Conservation (phyloP, 345 rosid genomes). For the Gossypium ekmanianum region DNA sequence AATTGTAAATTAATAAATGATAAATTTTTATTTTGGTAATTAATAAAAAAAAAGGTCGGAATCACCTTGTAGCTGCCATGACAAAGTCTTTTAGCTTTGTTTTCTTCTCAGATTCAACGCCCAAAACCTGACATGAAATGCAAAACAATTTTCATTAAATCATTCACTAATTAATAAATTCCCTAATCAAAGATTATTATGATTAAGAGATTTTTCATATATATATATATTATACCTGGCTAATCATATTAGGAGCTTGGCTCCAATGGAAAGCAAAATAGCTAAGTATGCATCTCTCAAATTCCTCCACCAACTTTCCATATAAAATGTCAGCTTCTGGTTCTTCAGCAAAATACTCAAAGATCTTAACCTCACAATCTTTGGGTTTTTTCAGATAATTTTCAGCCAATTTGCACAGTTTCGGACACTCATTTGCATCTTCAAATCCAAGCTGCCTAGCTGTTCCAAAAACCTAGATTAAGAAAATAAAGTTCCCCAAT, state of each 20-base stretch:
- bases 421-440: conserved; percentile 66
- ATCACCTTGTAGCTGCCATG: conserved; percentile 90
- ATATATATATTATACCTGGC: conserved; percentile 39
- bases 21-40: no score
- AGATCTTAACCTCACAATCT: conserved; percentile 56
- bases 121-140: conserved; percentile 42
- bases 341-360: conserved; percentile 47
- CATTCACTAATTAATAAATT: background rate
- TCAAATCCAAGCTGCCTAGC: conserved; percentile 81
- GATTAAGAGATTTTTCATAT: background rate
- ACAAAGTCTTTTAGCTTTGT: conserved; percentile 61
- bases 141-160: background rate
- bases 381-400: conserved; percentile 53
- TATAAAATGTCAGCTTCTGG: conserved; percentile 52
- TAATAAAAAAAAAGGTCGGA: no score
- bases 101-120: conserved; percentile 46
- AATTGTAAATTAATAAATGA: no score
- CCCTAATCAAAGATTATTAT: background rate
- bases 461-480: conserved; percentile 21
- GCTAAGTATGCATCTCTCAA: conserved; percentile 75
- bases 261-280: conserved; percentile 89
- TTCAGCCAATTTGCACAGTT: conserved; percentile 60
- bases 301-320: conserved; percentile 62
- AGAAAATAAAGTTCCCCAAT: background rate
- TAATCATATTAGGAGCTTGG: conserved; percentile 60